A percentile compares a stretch with the other conserved stretches of the same genome.
Evolutionary conservation across 225 moss, liverwort and hornwort species (phyloP).

Genomic region (Thuidium tamariscinum): DNA sequence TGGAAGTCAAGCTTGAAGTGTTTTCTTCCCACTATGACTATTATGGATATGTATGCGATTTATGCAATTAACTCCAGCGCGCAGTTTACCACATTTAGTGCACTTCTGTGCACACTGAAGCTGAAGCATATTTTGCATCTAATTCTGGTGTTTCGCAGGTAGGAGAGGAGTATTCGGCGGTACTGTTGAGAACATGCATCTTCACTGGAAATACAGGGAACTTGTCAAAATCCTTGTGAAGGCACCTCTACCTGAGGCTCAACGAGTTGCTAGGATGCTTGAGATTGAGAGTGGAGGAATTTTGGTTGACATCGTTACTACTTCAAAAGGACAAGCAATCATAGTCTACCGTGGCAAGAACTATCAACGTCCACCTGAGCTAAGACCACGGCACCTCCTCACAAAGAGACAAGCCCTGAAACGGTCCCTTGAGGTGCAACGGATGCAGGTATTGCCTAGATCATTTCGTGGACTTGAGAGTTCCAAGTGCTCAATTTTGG

Average conservation of each 20-base stretch:
- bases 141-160: conserved; percentile 28
- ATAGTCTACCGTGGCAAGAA: conserved; percentile 95
- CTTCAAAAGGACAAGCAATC: conserved; percentile 90
- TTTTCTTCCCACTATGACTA: not conserved
- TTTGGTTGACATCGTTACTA: conserved; percentile 70
- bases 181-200: conserved; percentile 96
- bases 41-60: not conserved
- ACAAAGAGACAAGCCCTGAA: conserved; percentile 95
- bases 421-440: conserved; percentile 85
- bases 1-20: not conserved
- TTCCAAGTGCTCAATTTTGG: not conserved
- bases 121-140: not conserved
- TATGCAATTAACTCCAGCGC: not conserved
- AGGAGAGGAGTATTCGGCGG: conserved; percentile 94
- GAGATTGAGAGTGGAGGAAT: conserved; percentile 96
- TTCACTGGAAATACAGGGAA: conserved; percentile 98
- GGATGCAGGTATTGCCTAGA: conserved; percentile 47
- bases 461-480: not conserved
- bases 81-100: not conserved
- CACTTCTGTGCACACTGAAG: not conserved
- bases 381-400: conserved; percentile 82
- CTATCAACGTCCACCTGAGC: conserved; percentile 79
- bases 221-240: conserved; percentile 83
- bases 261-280: conserved; percentile 73
- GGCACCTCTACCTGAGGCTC: conserved; percentile 57